Base-by-base conservation (phyloP, 1,284 basidiomycete species). In the Marasmius oreades region DNA sequence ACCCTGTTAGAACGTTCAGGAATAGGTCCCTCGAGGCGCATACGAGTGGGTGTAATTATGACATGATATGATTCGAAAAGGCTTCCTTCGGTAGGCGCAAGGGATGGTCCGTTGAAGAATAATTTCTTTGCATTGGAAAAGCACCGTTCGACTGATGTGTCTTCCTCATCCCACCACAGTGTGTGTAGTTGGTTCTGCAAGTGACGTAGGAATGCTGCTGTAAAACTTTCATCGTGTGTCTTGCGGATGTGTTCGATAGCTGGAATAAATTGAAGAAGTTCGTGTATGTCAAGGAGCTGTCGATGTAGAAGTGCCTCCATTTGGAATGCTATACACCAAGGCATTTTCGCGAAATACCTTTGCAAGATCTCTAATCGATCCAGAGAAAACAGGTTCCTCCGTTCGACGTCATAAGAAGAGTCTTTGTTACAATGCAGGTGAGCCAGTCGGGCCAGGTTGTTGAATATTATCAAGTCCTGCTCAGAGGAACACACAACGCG, bases 1-100 rank as follows among this genome's bases (percentile, higher is more conserved):
- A 90, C 78, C 11, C 86, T 72, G 62, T 90, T 91, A 0, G 84
- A 84, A 23, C 82, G 80, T 60, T 89, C 86, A 1, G 76, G 77
- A 60, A 77, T 79, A 1, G 86, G 86, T 0, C 89, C 88, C 42
- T 81, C 78, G 22, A 88, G 71, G 43, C 68, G 63, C 59, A 83
- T 75, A 0, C 76, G 74, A 0, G 86, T 87, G 0, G 87, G 87
- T 0, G 86, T 85, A 45, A 88, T 68, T 4, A 68, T 75, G 52
- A 82, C 77, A 62, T 84, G 84, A 37, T 80, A 69, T 45, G 82
- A 77, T 20, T 81, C 69, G 66, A 83, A 86, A 16, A 77, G 65
- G 60, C 73, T 78, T 10, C 72, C 71, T 57, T 77, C 74, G 1
- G 58, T 48, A 66, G 57, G 39, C 61, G 50, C 11, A 57, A 62